phyloP scores from a whole-genome alignment of 768 basidiomycete species.

The Podaxis rugospora region DNA sequence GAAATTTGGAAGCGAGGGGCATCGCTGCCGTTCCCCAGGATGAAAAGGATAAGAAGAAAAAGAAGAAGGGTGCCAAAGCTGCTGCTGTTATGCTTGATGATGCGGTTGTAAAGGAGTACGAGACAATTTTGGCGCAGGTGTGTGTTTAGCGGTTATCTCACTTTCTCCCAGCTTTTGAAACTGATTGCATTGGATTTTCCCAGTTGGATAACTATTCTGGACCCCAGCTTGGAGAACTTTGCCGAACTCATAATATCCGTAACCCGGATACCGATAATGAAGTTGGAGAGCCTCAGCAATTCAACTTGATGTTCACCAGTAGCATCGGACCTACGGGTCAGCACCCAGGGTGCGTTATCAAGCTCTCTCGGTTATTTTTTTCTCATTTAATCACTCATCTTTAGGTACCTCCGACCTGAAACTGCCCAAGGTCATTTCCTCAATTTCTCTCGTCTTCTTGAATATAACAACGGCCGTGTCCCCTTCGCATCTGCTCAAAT shows the following conservation, averaged over 20 bases:
- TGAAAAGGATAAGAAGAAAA: slow-evolving; percentile 68
- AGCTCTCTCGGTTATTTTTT: slow-evolving; percentile 4
- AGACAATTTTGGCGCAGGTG: slow-evolving; percentile 84
- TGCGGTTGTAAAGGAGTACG: slow-evolving; percentile 70
- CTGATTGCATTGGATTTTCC: slow-evolving; percentile 1
- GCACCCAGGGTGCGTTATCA: slow-evolving; percentile 72
- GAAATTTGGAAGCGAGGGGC: slow-evolving; percentile 88
- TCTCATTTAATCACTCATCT: slow-evolving; percentile 5
- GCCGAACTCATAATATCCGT: slow-evolving; percentile 70
- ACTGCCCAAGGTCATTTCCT: slow-evolving; percentile 99
- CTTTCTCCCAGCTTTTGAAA: slow-evolving; percentile 1
- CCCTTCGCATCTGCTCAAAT: slow-evolving; percentile 98
- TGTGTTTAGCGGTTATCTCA: slow-evolving; percentile 21
- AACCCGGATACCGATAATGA: slow-evolving; percentile 94
- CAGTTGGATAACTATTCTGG: slow-evolving; percentile 95
- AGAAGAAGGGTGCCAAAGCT: slow-evolving; percentile 69
- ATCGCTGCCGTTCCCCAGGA: slow-evolving; percentile 50
- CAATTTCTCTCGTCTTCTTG: slow-evolving; percentile 94
- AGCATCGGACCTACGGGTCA: slow-evolving; percentile 98
- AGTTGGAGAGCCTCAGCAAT: slow-evolving; percentile 88
- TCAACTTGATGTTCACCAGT: slow-evolving; percentile 98
- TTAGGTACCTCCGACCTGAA: slow-evolving; percentile 91
- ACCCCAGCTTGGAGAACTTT: slow-evolving; percentile 82
- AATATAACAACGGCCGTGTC: slow-evolving; percentile 95
- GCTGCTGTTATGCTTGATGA: slow-evolving; percentile 73